These are phyloP conservation scores for Coemansia javaensis DNA, from an alignment of 192 early-diverging fungal genomes.

Conservation along the genomic window DNA sequence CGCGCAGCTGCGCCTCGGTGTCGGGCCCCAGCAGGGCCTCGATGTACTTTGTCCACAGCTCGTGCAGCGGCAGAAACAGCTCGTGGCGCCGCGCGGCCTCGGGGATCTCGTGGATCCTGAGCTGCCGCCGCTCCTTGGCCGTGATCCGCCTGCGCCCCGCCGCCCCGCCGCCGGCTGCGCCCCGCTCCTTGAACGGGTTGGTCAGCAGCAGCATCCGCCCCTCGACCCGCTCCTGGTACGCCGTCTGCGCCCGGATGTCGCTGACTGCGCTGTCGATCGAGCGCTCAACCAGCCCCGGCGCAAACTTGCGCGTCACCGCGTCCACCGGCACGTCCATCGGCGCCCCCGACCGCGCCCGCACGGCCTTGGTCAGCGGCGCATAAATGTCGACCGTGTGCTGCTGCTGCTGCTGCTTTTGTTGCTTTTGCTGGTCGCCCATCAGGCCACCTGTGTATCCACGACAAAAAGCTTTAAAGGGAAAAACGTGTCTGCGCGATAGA, in stretches of 20 bases:
- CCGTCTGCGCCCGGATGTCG: constrained; percentile 6
- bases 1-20: constrained; percentile 34
- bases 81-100: constrained; percentile 49
- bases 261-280: constrained; percentile 12
- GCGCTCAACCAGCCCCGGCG: constrained; percentile 17
- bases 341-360: constrained; percentile 17
- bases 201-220: constrained; percentile 34
- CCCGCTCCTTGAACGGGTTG: constrained; percentile 30
- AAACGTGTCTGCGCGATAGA: too few species aligned
- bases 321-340: constrained; percentile 24
- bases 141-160: constrained; percentile 56
- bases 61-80: constrained; percentile 66
- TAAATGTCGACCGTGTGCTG: constrained; percentile 20
- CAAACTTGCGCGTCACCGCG: constrained; percentile 15
- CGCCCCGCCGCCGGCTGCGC: constrained; percentile 3
- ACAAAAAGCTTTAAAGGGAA: too few species aligned
- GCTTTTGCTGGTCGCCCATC: too few species aligned
- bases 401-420: constrained; percentile 1
- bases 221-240: constrained; percentile 32
- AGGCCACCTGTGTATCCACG: too few species aligned
- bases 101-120: constrained; percentile 65
- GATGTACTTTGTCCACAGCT: constrained; percentile 77
- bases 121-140: constrained; percentile 53
- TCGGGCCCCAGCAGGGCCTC: constrained; percentile 52
- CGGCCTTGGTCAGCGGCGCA: constrained; percentile 10